A percentile compares a stretch with the other conserved stretches of the same genome.
phyloP scores from a whole-genome alignment of 2,329 filamentous ascomycete species.

The Nannizzia gypsea region DNA sequence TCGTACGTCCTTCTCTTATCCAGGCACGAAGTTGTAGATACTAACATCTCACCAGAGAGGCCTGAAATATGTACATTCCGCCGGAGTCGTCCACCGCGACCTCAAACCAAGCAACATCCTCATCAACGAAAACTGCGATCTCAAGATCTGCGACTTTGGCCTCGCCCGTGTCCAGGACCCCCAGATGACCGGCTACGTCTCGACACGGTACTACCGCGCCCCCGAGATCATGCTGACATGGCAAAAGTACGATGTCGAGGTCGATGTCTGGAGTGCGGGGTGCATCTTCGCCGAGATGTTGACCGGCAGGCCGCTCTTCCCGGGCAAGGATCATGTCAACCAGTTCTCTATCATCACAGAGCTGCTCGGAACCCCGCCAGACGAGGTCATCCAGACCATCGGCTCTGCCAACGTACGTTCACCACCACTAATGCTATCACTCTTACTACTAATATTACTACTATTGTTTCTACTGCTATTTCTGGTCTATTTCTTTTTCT shows the following conservation, averaged over 20 bases:
- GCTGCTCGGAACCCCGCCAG: constrained; percentile 84
- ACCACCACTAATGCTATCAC: neutral
- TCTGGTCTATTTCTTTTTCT: neutral
- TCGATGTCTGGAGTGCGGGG: constrained; percentile 97
- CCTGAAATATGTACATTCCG: constrained; percentile 97
- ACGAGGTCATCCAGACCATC: constrained; percentile 97
- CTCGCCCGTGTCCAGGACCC: constrained; percentile 95
- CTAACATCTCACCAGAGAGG: constrained; percentile 53
- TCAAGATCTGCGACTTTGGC: constrained; percentile 99
- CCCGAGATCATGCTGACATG: constrained; percentile 99
- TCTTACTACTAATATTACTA: too few species aligned
- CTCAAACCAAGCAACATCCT: constrained; percentile 98
- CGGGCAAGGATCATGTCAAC: constrained; percentile 98
- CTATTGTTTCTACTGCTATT: too few species aligned
- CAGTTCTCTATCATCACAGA: constrained; percentile 99
- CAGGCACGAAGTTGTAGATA: neutral
- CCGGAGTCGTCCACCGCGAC: constrained; percentile 93
- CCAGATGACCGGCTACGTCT: constrained; percentile 99
- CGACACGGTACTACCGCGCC: constrained; percentile 94
- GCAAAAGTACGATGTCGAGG: constrained; percentile 99
- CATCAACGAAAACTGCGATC: constrained; percentile 98
- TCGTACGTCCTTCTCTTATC: constrained; percentile 48
- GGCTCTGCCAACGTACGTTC: constrained; percentile 83
- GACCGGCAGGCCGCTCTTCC: constrained; percentile 84
- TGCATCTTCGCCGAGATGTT: constrained; percentile 99